phyloP scores from a whole-genome alignment of 1,139 yeast species.

The Martiniozyma asiatica region DNA sequence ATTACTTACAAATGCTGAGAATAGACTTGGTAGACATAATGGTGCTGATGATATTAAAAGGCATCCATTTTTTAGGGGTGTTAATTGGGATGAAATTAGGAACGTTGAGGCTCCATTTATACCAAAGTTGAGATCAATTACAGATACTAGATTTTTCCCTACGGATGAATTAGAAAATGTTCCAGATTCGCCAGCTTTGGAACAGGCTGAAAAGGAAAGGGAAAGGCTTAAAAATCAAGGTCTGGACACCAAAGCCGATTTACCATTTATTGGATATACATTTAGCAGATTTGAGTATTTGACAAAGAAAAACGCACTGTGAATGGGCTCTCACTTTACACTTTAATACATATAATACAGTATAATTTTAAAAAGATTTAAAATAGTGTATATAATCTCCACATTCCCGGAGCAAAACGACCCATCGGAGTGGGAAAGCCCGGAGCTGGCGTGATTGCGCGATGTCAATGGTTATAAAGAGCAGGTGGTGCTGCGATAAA shows the following conservation, averaged over 20 bases:
- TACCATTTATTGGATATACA: constrained; percentile 95
- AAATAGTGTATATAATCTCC: too few relatives aligned
- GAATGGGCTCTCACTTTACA: constrained; percentile 30
- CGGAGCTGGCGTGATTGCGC: too few relatives aligned
- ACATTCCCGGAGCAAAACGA: too few relatives aligned
- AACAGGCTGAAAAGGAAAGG: constrained; percentile 54
- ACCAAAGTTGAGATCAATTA: constrained; percentile 71
- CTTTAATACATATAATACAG: too few relatives aligned
- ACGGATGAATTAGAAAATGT: constrained; percentile 93
- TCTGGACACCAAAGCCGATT: constrained; percentile 55
- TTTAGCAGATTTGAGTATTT: constrained; percentile 88
- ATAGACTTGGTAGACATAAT: constrained; percentile 80
- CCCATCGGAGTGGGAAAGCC: too few relatives aligned
- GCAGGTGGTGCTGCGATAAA: too few relatives aligned
- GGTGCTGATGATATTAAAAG: constrained; percentile 89
- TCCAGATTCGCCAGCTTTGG: constrained; percentile 83
- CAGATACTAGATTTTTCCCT: constrained; percentile 97
- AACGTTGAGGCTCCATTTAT: constrained; percentile 93
- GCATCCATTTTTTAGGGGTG: constrained; percentile 93
- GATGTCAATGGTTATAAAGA: too few relatives aligned
- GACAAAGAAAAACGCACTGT: constrained; percentile 84
- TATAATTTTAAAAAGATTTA: too few relatives aligned
- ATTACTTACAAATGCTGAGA: constrained; percentile 71
- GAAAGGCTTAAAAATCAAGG: constrained; percentile 27
- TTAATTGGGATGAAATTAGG: constrained; percentile 90